Evolutionary conservation across 2,329 filamentous ascomycete species (phyloP), one percentile per base, ranked within the genome.

Genomic region (Cryphonectria carpinicola): DNA sequence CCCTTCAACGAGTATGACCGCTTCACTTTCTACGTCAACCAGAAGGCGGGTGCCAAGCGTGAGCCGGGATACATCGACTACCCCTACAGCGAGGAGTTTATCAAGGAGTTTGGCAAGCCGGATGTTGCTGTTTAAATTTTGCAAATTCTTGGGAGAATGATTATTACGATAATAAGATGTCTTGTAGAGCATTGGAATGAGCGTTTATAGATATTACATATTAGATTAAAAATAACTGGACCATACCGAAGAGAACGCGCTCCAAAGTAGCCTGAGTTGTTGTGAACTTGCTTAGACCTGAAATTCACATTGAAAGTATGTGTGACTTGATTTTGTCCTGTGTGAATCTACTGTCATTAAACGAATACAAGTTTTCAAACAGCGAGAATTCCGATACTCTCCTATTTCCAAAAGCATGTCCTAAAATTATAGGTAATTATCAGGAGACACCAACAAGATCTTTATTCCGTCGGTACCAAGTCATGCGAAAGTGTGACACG

Each of bases 1-100:
- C 66, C 71, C 6, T 68, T 79, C 8, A 72, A 72, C 39, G 75
- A 74, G 32, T 79, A 79, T 58, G 75, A 80, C 35, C 73, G 78
- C 6, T 56, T 66, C 43, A 75, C 74, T 7, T 79, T 80, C 56
- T 80, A 80, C 69, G 76, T 73, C 37, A 56, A 72, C 62, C 71
- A 72, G 66, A 61, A 68, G 63, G 67, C 11, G 28, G 71, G 71
- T 6, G 71, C 73, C 25, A 75, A 76, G 70, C 46, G 68, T 22
- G 69, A 73, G 7, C 72, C 56, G 1, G 75, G 75, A 1, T 76
- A 76, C 68, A 72, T 70, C 25, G 75, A 76, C 69, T 76, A 76
- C 66, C 73, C 73, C 0, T 79, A 76, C 61, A 76, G 72, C 41
- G 54, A 73, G 19, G 72, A 78, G 63, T 78, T 54, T 58, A 72